A percentile compares a stretch with the other conserved stretches of the same genome.
Conservation (phyloP, 78 protist species). For the Parvularia atlantis region DNA sequence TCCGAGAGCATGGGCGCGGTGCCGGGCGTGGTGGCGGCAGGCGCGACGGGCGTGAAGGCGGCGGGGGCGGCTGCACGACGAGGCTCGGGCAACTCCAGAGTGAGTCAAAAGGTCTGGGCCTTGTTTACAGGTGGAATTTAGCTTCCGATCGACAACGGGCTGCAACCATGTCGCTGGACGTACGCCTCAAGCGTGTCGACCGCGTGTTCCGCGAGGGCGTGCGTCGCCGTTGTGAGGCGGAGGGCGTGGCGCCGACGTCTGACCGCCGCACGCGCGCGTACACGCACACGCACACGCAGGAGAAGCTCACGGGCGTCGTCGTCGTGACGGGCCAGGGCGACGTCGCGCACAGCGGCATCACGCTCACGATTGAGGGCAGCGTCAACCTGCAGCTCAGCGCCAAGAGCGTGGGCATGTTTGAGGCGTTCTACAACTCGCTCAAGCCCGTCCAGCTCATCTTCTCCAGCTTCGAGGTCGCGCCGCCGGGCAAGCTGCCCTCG, state of each 20-base stretch:
- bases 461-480: constrained; percentile 22
- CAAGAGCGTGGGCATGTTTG: constrained; percentile 60
- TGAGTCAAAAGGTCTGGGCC: too few relatives aligned
- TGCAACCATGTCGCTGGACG: constrained; percentile 14
- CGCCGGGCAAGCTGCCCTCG: constrained; percentile 42
- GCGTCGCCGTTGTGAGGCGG: background rate
- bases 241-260: background rate
- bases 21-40: too few relatives aligned
- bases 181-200: background rate
- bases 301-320: background rate
- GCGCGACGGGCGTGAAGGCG: too few relatives aligned
- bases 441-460: constrained; percentile 53
- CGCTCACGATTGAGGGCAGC: background rate
- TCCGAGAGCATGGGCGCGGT: too few relatives aligned
- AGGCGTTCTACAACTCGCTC: constrained; percentile 62
- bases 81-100: too few relatives aligned
- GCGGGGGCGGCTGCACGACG: too few relatives aligned
- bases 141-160: too few relatives aligned
- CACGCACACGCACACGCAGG: background rate
- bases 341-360: constrained; percentile 2
- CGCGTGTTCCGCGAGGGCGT: background rate
- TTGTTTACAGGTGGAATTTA: too few relatives aligned
- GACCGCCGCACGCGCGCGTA: background rate
- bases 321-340: constrained; percentile 6
- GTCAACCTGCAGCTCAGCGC: constrained; percentile 46